Evolutionary conservation across 176 grass and related monocot genomes (phyloP).

Genomic region (Phoenix roebelenii): DNA sequence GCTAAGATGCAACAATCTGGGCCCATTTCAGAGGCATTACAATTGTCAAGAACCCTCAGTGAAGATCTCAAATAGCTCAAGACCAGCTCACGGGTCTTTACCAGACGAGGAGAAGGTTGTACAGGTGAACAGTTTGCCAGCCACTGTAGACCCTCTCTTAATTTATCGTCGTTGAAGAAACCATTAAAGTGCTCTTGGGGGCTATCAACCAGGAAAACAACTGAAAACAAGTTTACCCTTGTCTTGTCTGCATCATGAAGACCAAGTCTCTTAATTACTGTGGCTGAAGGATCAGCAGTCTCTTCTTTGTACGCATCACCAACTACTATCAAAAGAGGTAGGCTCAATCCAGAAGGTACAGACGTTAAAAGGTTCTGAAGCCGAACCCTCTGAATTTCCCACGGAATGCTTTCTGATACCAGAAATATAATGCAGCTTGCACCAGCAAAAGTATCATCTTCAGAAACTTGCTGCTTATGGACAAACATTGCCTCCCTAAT

Average conservation of each 20-base stretch:
- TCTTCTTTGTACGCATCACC: constrained; percentile 40
- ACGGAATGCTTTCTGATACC: constrained; percentile 62
- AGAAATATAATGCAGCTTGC: constrained; percentile 54
- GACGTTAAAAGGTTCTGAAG: constrained; percentile 46
- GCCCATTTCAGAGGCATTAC: constrained; percentile 30
- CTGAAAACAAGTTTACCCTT: constrained; percentile 39
- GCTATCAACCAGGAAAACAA: constrained; percentile 55
- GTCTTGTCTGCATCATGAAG: constrained; percentile 28
- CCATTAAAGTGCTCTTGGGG: constrained; percentile 25
- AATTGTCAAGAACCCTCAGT: constrained; percentile 26
- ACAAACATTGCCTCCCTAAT: constrained; percentile 28
- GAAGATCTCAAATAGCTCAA: constrained; percentile 48
- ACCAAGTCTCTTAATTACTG: constrained; percentile 42
- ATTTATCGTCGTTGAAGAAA: constrained; percentile 62
- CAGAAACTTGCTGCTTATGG: constrained; percentile 36
- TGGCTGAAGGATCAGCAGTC: constrained; percentile 31
- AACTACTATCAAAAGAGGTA: constrained; percentile 75
- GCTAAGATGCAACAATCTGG: constrained; percentile 60
- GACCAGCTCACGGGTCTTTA: constrained; percentile 48
- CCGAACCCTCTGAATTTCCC: constrained; percentile 55
- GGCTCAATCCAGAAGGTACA: constrained; percentile 50
- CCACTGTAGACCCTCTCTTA: constrained; percentile 68
- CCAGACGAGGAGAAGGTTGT: constrained; percentile 49
- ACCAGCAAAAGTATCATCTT: constrained; percentile 30
- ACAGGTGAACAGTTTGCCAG: constrained; percentile 43